A percentile compares a stretch with the other conserved stretches of the same genome.
phyloP scores from a whole-genome alignment of 1,139 yeast species.

The Magnusiomyces suaveolens region DNA sequence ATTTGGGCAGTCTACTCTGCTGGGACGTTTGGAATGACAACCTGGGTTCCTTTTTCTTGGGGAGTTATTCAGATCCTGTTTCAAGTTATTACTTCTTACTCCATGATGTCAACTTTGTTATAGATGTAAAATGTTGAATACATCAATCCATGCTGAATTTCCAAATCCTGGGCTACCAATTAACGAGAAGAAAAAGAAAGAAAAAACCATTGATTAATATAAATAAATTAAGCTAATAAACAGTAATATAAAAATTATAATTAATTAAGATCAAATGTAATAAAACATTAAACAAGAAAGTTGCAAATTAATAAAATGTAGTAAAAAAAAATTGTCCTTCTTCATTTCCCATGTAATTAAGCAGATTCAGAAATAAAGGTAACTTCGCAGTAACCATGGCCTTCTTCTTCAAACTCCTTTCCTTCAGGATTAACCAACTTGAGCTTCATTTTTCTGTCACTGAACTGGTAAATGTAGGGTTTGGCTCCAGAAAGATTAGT shows the following conservation, averaged over 20 bases:
- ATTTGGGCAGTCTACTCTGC: slow-evolving; percentile 62
- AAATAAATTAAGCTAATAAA: no score
- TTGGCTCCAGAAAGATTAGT: slow-evolving; percentile 92
- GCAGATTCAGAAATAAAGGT: slow-evolving; percentile 51
- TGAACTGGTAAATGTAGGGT: slow-evolving; percentile 89
- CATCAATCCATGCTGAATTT: no score
- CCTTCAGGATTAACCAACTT: slow-evolving; percentile 22
- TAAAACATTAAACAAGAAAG: no score
- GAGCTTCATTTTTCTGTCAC: slow-evolving; percentile 40
- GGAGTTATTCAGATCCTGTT: slow-evolving; percentile 58
- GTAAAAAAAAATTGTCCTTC: no score
- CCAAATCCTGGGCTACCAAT: no score
- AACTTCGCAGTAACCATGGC: slow-evolving; percentile 72
- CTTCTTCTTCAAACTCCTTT: slow-evolving; percentile 40
- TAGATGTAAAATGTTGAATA: no score
- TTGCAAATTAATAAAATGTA: no score
- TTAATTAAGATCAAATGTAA: no score
- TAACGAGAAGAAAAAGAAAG: no score
- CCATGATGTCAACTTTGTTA: slow-evolving; percentile 39
- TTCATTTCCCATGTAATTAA: no score
- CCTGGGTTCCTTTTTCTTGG: slow-evolving; percentile 89
- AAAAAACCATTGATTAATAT: no score
- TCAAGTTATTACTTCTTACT: slow-evolving; percentile 57
- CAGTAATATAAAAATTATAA: no score
- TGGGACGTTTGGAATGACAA: slow-evolving; percentile 64